phyloP scores from a whole-genome alignment of 1,284 basidiomycete species.

The Prillingera fragicola region DNA sequence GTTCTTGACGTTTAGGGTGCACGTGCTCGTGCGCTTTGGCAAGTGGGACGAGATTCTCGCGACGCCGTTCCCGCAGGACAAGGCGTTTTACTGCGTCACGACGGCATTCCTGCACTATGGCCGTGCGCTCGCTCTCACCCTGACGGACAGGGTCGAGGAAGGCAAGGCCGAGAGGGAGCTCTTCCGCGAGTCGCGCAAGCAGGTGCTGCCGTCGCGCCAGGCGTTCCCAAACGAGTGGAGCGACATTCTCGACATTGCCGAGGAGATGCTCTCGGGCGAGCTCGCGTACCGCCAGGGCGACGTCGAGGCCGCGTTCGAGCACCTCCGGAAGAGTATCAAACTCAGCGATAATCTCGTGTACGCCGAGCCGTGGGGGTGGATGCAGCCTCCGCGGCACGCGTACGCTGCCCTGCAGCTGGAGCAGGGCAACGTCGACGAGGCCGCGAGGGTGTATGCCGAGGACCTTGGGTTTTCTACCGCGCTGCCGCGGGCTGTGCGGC shows the following conservation, averaged over 20 bases:
- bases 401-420: constrained; percentile 40
- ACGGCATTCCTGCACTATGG: constrained; percentile 34
- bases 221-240: constrained; percentile 33
- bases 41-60: constrained; percentile 37
- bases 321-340: constrained; percentile 29
- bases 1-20: constrained; percentile 25
- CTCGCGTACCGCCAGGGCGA: constrained; percentile 35
- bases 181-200: constrained; percentile 18
- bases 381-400: constrained; percentile 41
- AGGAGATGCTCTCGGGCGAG: constrained; percentile 39
- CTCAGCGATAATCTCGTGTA: constrained; percentile 34
- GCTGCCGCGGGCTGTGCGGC: constrained; percentile 33
- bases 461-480: constrained; percentile 34
- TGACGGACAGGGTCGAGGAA: constrained; percentile 18
- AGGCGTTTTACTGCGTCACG: constrained; percentile 27
- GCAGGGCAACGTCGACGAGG: constrained; percentile 32
- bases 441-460: constrained; percentile 30
- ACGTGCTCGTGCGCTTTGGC: constrained; percentile 41
- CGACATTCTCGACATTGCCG: constrained; percentile 32
- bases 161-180: constrained; percentile 19
- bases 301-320: constrained; percentile 27
- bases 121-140: constrained; percentile 30
- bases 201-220: constrained; percentile 21
- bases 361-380: constrained; percentile 44
- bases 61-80: constrained; percentile 22